A percentile compares a stretch with the other conserved stretches of the same genome.
These are phyloP conservation scores for Dovyalis caffra DNA, from an alignment of 345 rosid species.

Conservation along the genomic window DNA sequence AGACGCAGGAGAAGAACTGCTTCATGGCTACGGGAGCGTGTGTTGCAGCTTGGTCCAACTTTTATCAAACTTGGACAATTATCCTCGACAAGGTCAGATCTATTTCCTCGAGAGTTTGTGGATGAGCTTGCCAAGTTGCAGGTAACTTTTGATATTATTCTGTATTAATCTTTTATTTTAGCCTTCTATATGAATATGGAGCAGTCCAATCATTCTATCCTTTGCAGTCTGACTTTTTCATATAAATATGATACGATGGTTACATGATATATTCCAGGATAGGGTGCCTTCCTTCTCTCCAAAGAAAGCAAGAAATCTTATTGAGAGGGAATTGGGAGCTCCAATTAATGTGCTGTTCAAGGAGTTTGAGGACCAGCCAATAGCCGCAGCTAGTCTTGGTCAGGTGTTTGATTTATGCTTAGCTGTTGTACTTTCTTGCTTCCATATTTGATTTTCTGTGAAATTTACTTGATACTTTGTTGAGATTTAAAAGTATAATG, in stretches of 20 bases:
- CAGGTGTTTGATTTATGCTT: conserved; percentile 64
- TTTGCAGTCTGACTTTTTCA: not conserved
- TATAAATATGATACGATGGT: conserved; percentile 3
- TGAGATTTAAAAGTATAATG: not conserved
- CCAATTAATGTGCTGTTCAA: conserved; percentile 58
- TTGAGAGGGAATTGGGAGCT: conserved; percentile 79
- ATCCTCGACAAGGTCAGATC: conserved; percentile 91
- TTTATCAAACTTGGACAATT: conserved; percentile 93
- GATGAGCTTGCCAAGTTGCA: conserved; percentile 98
- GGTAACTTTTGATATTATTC: conserved; percentile 39
- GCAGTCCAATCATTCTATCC: not conserved
- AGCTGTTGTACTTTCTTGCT: conserved; percentile 1
- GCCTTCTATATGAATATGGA: not conserved
- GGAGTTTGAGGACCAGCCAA: conserved; percentile 89
- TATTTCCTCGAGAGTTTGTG: conserved; percentile 86
- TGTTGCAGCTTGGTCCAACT: conserved; percentile 96
- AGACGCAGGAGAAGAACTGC: conserved; percentile 66
- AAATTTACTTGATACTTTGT: not conserved
- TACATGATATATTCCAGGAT: conserved; percentile 48
- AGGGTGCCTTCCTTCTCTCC: conserved; percentile 94
- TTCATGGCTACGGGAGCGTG: conserved; percentile 81
- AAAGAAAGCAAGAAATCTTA: conserved; percentile 67
- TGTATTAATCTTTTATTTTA: not conserved
- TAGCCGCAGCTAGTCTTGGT: conserved; percentile 99
- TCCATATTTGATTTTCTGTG: not conserved